phyloP scores from a whole-genome alignment of 768 basidiomycete species.

The Phanerochaete sordida region DNA sequence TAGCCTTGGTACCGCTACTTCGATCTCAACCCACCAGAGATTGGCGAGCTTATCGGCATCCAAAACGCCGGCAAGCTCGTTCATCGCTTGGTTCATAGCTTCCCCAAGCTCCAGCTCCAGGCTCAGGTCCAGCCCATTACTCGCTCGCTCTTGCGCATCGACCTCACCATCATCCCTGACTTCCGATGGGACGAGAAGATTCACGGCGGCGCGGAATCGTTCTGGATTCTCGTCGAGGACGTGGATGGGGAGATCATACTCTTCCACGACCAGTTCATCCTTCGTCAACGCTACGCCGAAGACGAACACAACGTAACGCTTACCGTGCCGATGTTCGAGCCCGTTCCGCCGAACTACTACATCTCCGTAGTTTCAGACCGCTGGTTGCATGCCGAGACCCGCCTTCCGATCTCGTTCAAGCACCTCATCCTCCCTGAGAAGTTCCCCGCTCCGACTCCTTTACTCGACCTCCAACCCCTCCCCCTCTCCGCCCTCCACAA shows the following conservation, averaged over 20 bases:
- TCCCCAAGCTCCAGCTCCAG: conserved; percentile 94
- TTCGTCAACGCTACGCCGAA: conserved; percentile 88
- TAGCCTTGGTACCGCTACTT: conserved; percentile 98
- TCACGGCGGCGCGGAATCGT: conserved; percentile 84
- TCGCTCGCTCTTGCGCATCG: conserved; percentile 85
- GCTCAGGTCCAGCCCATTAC: conserved; percentile 98
- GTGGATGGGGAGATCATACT: conserved; percentile 96
- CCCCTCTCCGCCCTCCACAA: conserved; percentile 92
- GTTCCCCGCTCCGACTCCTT: conserved; percentile 88
- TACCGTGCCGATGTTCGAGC: conserved; percentile 95
- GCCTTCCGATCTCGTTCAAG: conserved; percentile 95
- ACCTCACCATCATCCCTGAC: conserved; percentile 93
- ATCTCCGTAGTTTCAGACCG: conserved; percentile 93
- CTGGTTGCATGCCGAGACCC: conserved; percentile 94
- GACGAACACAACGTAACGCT: conserved; percentile 94
- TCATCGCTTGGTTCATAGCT: conserved; percentile 90
- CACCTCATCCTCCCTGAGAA: conserved; percentile 97
- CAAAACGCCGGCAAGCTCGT: conserved; percentile 91
- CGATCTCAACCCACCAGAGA: conserved; percentile 86
- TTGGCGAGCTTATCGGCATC: conserved; percentile 92
- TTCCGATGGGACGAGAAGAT: conserved; percentile 98
- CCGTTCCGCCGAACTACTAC: conserved; percentile 97
- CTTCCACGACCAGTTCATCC: conserved; percentile 90
- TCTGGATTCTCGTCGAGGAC: conserved; percentile 93
- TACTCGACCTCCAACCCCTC: conserved; percentile 89